Conservation (phyloP, 2,329 filamentous ascomycete species). For the Aspergillus versicolor region DNA sequence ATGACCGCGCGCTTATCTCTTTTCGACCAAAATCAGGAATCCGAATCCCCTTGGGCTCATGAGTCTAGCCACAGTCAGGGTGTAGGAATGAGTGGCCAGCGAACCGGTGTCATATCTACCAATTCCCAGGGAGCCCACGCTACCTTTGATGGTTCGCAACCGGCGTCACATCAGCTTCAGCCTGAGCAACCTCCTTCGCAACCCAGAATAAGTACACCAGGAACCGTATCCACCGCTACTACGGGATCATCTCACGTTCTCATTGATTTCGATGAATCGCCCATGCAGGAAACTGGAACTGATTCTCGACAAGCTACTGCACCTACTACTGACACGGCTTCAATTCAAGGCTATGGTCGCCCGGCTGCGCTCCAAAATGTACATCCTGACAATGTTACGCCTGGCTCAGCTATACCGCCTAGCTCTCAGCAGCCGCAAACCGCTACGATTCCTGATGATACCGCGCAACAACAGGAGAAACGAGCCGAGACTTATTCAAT, state of each 20-base stretch:
- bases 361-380: not conserved
- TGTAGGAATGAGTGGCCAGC: not conserved
- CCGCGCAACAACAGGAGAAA: conserved; percentile 44
- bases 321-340: conserved; percentile 11
- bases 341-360: not conserved
- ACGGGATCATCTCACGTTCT: conserved; percentile 34
- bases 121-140: conserved; percentile 14
- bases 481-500: conserved; percentile 83
- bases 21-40: conserved; percentile 27
- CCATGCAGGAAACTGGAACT: conserved; percentile 8
- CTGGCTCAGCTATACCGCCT: not conserved
- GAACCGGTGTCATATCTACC: conserved; percentile 15
- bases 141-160: not conserved
- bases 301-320: conserved; percentile 11
- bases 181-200: conserved; percentile 17
- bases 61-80: conserved; percentile 17
- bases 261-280: conserved; percentile 27
- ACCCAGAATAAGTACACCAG: conserved; percentile 21
- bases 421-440: conserved; percentile 8
- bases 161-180: conserved; percentile 1
- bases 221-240: conserved; percentile 24
- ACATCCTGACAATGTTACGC: conserved; percentile 4
- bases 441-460: conserved; percentile 26
- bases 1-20: conserved; percentile 41
- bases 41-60: conserved; percentile 30